Conservation (phyloP, 106 monocot genomes). For the Dendrobium chrysotoxum region DNA sequence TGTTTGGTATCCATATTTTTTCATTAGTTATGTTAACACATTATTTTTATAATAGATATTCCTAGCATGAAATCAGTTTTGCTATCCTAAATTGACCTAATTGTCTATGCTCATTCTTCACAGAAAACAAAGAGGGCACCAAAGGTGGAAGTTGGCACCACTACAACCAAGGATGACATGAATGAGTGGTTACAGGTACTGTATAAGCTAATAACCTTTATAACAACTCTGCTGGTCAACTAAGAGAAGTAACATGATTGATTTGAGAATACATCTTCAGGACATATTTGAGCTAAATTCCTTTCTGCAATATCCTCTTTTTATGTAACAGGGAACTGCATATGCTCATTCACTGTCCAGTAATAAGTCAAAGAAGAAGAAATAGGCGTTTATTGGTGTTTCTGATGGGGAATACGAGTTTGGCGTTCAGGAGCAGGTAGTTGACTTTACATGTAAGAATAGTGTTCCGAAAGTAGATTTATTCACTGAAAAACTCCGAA, state of each 20-base stretch:
- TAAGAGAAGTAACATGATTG: background rate
- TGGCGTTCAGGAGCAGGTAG: background rate
- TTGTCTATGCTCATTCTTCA: background rate
- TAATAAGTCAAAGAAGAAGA: constrained; percentile 77
- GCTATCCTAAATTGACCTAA: background rate
- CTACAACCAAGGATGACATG: constrained; percentile 49
- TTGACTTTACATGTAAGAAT: background rate
- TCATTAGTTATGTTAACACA: background rate
- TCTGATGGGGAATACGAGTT: background rate
- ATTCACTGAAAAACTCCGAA: background rate
- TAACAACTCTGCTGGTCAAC: no score
- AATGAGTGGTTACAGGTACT: constrained; percentile 79
- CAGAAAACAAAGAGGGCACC: constrained; percentile 68
- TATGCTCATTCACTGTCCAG: constrained; percentile 44
- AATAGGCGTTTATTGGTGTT: constrained; percentile 18
- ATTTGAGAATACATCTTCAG: background rate
- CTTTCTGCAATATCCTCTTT: background rate
- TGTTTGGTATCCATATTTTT: background rate
- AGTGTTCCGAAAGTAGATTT: background rate
- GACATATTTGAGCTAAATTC: background rate
- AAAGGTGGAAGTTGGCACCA: constrained; percentile 81
- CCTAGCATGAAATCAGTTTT: background rate
- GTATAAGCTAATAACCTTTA: background rate
- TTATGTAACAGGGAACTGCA: constrained; percentile 49
- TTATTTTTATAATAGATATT: background rate